phyloP scores from a whole-genome alignment of 306 rosid species.

The Cercis canadensis region DNA sequence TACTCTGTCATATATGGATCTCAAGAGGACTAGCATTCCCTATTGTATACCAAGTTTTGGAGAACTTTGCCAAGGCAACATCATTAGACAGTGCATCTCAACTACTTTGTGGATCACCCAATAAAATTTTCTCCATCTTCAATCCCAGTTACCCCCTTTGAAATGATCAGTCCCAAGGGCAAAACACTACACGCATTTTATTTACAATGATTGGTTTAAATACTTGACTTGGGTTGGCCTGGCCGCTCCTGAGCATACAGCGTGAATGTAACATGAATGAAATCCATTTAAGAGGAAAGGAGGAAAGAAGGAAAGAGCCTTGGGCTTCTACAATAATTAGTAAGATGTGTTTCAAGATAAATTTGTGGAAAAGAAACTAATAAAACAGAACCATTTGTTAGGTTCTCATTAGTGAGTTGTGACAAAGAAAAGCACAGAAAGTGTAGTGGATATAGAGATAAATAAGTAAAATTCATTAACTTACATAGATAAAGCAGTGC shows the following conservation, averaged over 20 bases:
- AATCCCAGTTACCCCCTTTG: not conserved
- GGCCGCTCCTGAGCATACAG: not conserved
- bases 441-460: not conserved
- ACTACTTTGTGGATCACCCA: not conserved
- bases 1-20: not conserved
- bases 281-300: not conserved
- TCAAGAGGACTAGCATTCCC: not conserved
- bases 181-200: not conserved
- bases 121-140: not conserved
- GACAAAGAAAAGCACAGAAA: not conserved
- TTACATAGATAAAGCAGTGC: constrained; percentile 90
- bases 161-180: constrained; percentile 5
- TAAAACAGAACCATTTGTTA: not conserved
- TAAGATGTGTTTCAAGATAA: not conserved
- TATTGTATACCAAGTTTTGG: too few species aligned
- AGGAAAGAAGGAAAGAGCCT: constrained; percentile 16
- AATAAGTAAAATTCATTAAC: constrained; percentile 26
- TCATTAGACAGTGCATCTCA: not conserved
- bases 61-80: not conserved
- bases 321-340: constrained; percentile 12
- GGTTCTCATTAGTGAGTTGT: not conserved
- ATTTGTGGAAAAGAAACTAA: not conserved
- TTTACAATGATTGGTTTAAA: not conserved
- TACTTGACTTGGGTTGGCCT: not conserved
- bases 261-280: constrained; percentile 5